Conservation (phyloP, 1,284 basidiomycete genomes). For the Heterobasidion parviporum region DNA sequence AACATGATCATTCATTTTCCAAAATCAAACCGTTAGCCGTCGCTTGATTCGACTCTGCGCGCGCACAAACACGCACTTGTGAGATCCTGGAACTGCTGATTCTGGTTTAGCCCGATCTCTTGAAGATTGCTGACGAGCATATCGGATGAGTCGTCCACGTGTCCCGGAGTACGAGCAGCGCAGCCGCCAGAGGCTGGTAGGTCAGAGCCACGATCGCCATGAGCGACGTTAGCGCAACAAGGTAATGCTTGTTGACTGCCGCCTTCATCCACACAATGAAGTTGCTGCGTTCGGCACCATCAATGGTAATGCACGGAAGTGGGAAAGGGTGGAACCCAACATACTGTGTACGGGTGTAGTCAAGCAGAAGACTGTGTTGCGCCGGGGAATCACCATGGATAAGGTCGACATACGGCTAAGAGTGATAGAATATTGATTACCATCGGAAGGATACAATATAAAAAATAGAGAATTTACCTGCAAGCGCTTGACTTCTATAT, state of each 20-base stretch:
- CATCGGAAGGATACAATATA: neutral
- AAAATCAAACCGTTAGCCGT: neutral
- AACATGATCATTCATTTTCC: neutral
- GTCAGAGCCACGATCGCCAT: constrained; percentile 36
- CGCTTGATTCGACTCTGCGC: neutral
- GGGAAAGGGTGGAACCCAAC: constrained; percentile 6
- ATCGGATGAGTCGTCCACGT: constrained; percentile 31
- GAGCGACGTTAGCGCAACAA: constrained; percentile 36
- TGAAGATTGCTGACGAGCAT: constrained; percentile 21
- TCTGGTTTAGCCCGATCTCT: constrained; percentile 35
- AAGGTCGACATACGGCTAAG: constrained; percentile 47
- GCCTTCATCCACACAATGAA: constrained; percentile 37
- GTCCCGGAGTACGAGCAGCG: constrained; percentile 36
- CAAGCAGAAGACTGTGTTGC: constrained; percentile 38
- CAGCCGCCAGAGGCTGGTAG: constrained; percentile 43
- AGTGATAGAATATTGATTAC: neutral
- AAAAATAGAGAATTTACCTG: constrained; percentile 24
- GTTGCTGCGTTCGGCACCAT: constrained; percentile 22
- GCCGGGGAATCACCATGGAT: constrained; percentile 43
- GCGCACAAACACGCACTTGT: constrained; percentile 27
- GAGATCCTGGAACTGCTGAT: constrained; percentile 33
- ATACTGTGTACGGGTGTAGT: constrained; percentile 44
- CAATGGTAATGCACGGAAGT: neutral
- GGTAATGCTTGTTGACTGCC: constrained; percentile 35
- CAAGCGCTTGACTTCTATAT: constrained; percentile 46